phyloP scores from a whole-genome alignment of 495 filamentous ascomycete species.

The Viridothelium virens region DNA sequence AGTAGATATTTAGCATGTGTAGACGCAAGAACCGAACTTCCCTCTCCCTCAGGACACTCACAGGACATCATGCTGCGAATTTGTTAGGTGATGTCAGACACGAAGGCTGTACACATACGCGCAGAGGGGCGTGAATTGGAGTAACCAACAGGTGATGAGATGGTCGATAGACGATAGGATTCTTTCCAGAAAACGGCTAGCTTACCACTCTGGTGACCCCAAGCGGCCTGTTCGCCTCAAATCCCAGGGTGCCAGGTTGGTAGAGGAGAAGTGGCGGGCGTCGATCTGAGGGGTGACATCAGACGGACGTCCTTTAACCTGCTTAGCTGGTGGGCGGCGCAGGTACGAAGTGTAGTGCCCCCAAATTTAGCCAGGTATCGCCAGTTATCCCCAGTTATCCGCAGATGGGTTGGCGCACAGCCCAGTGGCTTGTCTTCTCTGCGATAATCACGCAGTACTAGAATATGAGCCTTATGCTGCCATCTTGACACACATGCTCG shows the following conservation, averaged over 20 bases:
- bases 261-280: not conserved
- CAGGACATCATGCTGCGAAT: not conserved
- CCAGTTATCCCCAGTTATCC: not conserved
- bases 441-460: not conserved
- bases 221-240: no score
- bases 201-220: not conserved
- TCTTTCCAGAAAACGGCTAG: not conserved
- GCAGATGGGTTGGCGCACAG: not conserved
- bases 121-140: not conserved
- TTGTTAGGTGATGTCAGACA: not conserved
- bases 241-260: no score
- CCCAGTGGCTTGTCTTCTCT: not conserved
- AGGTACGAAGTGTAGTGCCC: not conserved
- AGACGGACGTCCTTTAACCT: not conserved
- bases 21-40: not conserved
- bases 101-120: not conserved
- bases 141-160: not conserved
- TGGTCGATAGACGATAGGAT: not conserved
- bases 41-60: not conserved
- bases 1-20: not conserved
- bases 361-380: not conserved
- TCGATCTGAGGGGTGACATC: conserved; percentile 2
- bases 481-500: no score
- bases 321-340: not conserved
- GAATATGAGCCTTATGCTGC: not conserved